These are phyloP conservation scores for Lagenaria siceraria DNA, from an alignment of 306 rosid species.

Conservation along the genomic window DNA sequence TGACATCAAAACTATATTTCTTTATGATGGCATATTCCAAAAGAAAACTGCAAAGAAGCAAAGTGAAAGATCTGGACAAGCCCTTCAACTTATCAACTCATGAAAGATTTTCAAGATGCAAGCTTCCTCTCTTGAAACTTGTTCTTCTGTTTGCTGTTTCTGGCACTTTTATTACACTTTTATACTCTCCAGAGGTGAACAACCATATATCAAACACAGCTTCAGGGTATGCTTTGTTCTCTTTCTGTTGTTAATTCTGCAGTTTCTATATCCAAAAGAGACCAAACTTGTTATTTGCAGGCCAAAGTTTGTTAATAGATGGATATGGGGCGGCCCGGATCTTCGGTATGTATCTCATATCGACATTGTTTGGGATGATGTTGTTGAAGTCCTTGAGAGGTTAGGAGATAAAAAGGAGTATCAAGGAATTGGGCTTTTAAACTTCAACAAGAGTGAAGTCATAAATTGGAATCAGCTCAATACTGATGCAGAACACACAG, in stretches of 20 bases:
- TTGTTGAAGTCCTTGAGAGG: slow-evolving; percentile 30
- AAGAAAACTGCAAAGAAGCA: slow-evolving; percentile 45
- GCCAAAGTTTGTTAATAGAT: slow-evolving; percentile 35
- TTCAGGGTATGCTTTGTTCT: slow-evolving; percentile 31
- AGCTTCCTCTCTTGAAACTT: slow-evolving; percentile 46
- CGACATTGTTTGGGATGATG: slow-evolving; percentile 45
- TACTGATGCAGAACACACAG: slow-evolving; percentile 41
- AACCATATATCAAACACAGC: slow-evolving; percentile 36
- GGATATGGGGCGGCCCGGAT: slow-evolving; percentile 87
- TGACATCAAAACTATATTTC: slow-evolving; percentile 2
- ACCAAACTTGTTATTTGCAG: not conserved
- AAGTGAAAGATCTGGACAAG: slow-evolving; percentile 40
- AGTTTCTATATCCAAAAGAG: too few relatives aligned
- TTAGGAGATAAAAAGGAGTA: slow-evolving; percentile 25
- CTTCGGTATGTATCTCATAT: slow-evolving; percentile 36
- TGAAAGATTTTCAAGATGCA: slow-evolving; percentile 64
- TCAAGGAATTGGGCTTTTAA: slow-evolving; percentile 65
- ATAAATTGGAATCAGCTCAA: slow-evolving; percentile 43
- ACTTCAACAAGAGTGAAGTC: slow-evolving; percentile 52
- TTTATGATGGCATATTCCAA: slow-evolving; percentile 47
- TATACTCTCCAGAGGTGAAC: slow-evolving; percentile 57
- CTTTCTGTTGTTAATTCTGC: not conserved
- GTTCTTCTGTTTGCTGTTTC: slow-evolving; percentile 37
- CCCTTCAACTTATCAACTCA: slow-evolving; percentile 46
- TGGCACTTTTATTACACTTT: slow-evolving; percentile 49